A percentile compares a stretch with the other conserved stretches of the same genome.
Evolutionary conservation across 371 early-diverging fungal species (phyloP).

Genomic region (Mucor sp.): DNA sequence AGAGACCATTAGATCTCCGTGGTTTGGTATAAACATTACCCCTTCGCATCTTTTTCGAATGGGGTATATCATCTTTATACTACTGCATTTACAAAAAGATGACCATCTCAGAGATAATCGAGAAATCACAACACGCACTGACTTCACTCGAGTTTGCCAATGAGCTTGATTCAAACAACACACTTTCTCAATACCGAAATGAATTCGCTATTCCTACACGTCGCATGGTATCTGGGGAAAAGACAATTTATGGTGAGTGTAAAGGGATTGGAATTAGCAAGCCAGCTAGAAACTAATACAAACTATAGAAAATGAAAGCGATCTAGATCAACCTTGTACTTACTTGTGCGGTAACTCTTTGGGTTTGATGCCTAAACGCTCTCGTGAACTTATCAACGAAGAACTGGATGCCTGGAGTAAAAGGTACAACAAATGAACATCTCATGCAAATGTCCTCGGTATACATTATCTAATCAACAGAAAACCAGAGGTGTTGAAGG

Average conservation of each 20-base stretch:
- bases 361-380: slow-evolving; percentile 82
- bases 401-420: slow-evolving; percentile 91
- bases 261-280: no score
- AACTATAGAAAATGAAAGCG: slow-evolving; percentile 14
- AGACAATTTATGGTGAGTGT: slow-evolving; percentile 14
- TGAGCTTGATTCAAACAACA: slow-evolving; percentile 61
- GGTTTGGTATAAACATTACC: background rate
- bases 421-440: slow-evolving; percentile 43
- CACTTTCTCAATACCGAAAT: slow-evolving; percentile 54
- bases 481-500: slow-evolving; percentile 77
- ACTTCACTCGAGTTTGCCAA: slow-evolving; percentile 50
- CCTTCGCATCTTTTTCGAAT: background rate
- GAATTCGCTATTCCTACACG: slow-evolving; percentile 73
- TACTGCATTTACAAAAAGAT: background rate
- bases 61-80: background rate
- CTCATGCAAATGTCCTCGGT: no score
- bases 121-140: background rate
- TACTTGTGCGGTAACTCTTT: slow-evolving; percentile 96
- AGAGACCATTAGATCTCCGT: background rate
- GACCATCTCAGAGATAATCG: background rate
- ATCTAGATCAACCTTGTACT: slow-evolving; percentile 53
- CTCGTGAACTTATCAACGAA: slow-evolving; percentile 70
- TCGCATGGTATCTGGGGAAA: slow-evolving; percentile 37
- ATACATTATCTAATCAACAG: background rate
- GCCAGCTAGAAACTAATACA: background rate